Evolutionary conservation across 345 rosid species (phyloP), one percentile per base, ranked within the genome.

Genomic region (Geranium brycei): DNA sequence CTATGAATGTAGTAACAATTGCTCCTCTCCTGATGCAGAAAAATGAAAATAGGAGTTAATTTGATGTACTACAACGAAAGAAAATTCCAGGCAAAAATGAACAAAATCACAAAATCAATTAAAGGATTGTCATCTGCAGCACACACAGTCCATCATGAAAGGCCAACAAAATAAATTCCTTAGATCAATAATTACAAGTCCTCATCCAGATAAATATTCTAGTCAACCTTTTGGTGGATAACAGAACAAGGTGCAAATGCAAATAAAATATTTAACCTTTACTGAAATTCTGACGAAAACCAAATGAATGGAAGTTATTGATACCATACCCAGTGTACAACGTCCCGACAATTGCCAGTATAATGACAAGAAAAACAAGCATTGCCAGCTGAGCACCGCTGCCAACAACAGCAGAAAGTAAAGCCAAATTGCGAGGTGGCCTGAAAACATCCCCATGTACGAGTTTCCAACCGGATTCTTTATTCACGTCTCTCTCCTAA

Each of bases 391-490:
- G 97, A 67, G 95, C 97, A 69, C 97, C 97, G 17, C 92, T 91
- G 38, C 97, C 97, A 64, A 91, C 97, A 69, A 91, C 87, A 69
- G 97, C 97, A 71, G 97, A 86, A 67, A 91, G 80, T 64, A 88
- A 57, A 71, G 80, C 91, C 71, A 84, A 71, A 79, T 71, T 75
- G 64, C 71, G 79, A 62, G 92, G 88, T 55, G 86, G 85, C 62
- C 97, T 81, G 79, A 91, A 91, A 72, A 91, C 97, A 86, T 91
- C 97, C 0, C 97, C 97, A 65, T 91, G 97, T 64, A 91, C 97
- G 75, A 91, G 92, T 23, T 23, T 23, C 28, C 28, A 23, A 23
- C 28, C 28, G 28, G 28, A 23, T 23, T 23, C 28, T 23, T 77
- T 95, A 70, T 86, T 88, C 67, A 86, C 97, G 79, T 91, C 97